Base-by-base conservation (phyloP, 2,329 filamentous ascomycete species). In the Aspergillus awamori region DNA sequence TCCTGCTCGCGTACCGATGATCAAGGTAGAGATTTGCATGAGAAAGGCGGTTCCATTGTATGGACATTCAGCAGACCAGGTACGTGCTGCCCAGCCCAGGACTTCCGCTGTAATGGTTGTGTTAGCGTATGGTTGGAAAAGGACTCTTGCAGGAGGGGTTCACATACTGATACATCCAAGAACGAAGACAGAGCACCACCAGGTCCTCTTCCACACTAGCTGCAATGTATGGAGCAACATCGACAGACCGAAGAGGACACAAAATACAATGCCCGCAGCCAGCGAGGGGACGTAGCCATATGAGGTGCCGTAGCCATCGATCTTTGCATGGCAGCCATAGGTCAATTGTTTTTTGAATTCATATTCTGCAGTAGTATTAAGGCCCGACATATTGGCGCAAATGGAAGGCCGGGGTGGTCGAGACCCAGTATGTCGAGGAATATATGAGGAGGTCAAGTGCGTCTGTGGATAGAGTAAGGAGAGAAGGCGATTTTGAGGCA, bases 31-130 rank as follows among this genome's bases (percentile, higher is more conserved):
- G 45, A 83, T 83, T 64, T 84, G 82, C 69, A 83, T 80, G 5
- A 83, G 69, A 59, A 83, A 84, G 11, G 81, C 80, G 13, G 77
- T 77, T 11, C 70, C 60, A 67, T 82, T 83, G 66, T 83, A 83
- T 1, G 81, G 80, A 57, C 82, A 84, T 53, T 79, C 66, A 15
- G 79, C 70, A 8, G 81, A 82, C 79, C 80, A 83, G 3, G 80
- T 77, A 33, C 82, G 76, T 11, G 76, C 81, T 2, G 75, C 77
- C 82, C 82, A 84, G 36, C 82, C 82, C 47, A 83, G 70, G 8
- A 81, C 62, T 64, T 83, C 82, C 30, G 65, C 72, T 75, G 52
- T 30, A 49, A 33, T 52, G 45, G 57, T 5, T 15, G 5, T 30
- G 24, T 64, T 17, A 59, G 55, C 43, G 39, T 30, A 39, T 57